Percentiles rank a stretch among this genome's conserved stretches.
Conservation (phyloP, 1,284 basidiomycete species). For the Flammula alnicola region DNA sequence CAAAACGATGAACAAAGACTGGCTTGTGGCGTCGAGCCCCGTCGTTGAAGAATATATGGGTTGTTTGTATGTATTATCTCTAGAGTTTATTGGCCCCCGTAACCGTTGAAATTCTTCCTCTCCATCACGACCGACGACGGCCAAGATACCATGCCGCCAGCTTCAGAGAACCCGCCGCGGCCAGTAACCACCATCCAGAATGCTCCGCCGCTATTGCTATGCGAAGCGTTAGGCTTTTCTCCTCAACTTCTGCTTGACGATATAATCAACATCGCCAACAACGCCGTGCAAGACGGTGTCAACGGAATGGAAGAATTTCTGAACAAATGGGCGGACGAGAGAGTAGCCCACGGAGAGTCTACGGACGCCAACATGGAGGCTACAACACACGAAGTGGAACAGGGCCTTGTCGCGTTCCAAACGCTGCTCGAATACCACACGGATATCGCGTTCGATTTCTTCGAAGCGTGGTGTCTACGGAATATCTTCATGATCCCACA, state of each 20-base stretch:
- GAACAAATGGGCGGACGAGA: slow-evolving; percentile 67
- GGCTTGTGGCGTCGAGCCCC: too few relatives aligned
- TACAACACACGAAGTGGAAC: slow-evolving; percentile 69
- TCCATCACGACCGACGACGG: too few relatives aligned
- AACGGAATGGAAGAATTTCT: slow-evolving; percentile 78
- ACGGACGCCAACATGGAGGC: slow-evolving; percentile 49
- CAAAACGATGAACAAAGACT: too few relatives aligned
- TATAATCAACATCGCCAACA: slow-evolving; percentile 44
- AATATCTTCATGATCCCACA: slow-evolving; percentile 76
- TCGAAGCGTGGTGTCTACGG: slow-evolving; percentile 77
- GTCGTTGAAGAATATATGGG: too few relatives aligned
- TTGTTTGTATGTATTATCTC: too few relatives aligned
- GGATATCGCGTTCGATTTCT: slow-evolving; percentile 80
- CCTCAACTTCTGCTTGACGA: slow-evolving; percentile 42
- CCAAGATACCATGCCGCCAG: too few relatives aligned
- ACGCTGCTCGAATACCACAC: slow-evolving; percentile 79
- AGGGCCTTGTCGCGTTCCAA: slow-evolving; percentile 68
- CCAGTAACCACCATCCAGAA: too few relatives aligned
- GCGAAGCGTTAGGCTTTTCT: slow-evolving; percentile 39
- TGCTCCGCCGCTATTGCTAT: slow-evolving; percentile 30
- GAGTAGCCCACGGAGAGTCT: slow-evolving; percentile 29
- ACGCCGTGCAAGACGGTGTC: slow-evolving; percentile 65
- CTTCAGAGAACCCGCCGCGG: too few relatives aligned
- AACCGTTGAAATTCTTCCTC: too few relatives aligned
- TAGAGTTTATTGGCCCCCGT: too few relatives aligned